Base-by-base conservation (phyloP, 2,329 filamentous ascomycete species). In the Penicillium sp. region DNA sequence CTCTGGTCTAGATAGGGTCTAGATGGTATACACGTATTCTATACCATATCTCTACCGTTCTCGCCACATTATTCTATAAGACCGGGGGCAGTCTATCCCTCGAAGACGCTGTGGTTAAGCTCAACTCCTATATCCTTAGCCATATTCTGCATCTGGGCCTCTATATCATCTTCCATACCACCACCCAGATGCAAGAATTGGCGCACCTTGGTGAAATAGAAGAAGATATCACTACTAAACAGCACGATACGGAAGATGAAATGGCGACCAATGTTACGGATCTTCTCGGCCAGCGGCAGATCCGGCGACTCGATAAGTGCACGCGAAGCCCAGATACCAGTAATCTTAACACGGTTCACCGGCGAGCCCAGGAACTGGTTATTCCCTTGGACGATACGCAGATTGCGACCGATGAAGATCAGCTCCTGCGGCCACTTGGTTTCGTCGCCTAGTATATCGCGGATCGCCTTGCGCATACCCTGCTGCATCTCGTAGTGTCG, bases 141-240 rank as follows among this genome's bases (percentile, higher is more conserved):
- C 81, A 97, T 89, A 55, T 82, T 84, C 74, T 84, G 87, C 92
- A 97, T 95, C 65, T 88, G 84, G 69, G 84, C 83, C 79, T 97
- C 94, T 59, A 97, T 86, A 71, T 93, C 91, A 69, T 97, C 93
- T 72, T 97, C 94, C 89, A 97, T 94, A 0, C 92, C 92, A 10
- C 86, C 82, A 0, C 92, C 91, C 3, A 86, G 74, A 0, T 90
- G 89, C 13, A 97, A 69, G 71, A 84, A 82, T 76, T 97, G 92
- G 63, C 85, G 82, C 7, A 95, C 49, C 76, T 89, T 90, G 65
- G 86, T 88, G 65, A 88, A 89, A 72, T 89, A 95, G 72, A 96
- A 99, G 11, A 88, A 84, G 0, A 95, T 69, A 73, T 97, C 94
- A 16, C 86, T 89, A 5, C 84, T 80, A 16, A 90, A 77, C 64